A percentile compares a stretch with the other conserved stretches of the same genome.
phyloP scores from a whole-genome alignment of 768 basidiomycete species.

The Leucocoprinus leucothites region DNA sequence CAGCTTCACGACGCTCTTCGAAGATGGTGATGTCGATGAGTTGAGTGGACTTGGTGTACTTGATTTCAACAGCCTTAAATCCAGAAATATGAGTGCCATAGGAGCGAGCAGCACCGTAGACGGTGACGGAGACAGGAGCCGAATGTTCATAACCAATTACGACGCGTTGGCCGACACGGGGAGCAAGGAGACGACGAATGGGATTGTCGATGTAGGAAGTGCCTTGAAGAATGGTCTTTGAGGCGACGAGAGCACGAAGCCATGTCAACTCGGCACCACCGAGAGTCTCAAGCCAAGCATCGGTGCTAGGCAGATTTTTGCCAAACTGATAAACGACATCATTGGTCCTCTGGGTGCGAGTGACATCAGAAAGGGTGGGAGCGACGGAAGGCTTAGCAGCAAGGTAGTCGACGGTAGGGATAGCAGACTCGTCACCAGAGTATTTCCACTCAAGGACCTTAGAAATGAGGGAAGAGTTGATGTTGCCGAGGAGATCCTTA shows the following conservation, averaged over 20 bases:
- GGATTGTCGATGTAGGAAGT: slow-evolving; percentile 86
- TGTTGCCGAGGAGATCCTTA: slow-evolving; percentile 86
- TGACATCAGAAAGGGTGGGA: slow-evolving; percentile 38
- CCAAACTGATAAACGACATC: slow-evolving; percentile 51
- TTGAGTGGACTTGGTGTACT: slow-evolving; percentile 48
- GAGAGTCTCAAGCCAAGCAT: slow-evolving; percentile 80
- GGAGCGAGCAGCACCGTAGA: slow-evolving; percentile 81
- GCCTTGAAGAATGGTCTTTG: slow-evolving; percentile 84
- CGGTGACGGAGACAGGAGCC: slow-evolving; percentile 51
- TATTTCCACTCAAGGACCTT: slow-evolving; percentile 81
- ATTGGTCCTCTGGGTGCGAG: slow-evolving; percentile 37
- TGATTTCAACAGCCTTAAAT: slow-evolving; percentile 84
- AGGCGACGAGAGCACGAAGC: slow-evolving; percentile 82
- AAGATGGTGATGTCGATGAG: slow-evolving; percentile 71
- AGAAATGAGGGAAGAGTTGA: slow-evolving; percentile 73
- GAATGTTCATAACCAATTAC: slow-evolving; percentile 51
- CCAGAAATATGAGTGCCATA: slow-evolving; percentile 64
- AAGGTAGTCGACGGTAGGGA: slow-evolving; percentile 87
- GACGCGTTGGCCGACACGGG: slow-evolving; percentile 77
- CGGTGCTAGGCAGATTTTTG: slow-evolving; percentile 49
- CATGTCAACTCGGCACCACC: slow-evolving; percentile 82
- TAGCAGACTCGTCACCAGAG: slow-evolving; percentile 63
- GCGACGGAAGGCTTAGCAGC: slow-evolving; percentile 37
- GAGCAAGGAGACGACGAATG: slow-evolving; percentile 79
- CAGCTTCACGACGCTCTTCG: slow-evolving; percentile 76